Conservation (phyloP, 2,329 filamentous ascomycete species). For the Trichoderma afroharzianum region DNA sequence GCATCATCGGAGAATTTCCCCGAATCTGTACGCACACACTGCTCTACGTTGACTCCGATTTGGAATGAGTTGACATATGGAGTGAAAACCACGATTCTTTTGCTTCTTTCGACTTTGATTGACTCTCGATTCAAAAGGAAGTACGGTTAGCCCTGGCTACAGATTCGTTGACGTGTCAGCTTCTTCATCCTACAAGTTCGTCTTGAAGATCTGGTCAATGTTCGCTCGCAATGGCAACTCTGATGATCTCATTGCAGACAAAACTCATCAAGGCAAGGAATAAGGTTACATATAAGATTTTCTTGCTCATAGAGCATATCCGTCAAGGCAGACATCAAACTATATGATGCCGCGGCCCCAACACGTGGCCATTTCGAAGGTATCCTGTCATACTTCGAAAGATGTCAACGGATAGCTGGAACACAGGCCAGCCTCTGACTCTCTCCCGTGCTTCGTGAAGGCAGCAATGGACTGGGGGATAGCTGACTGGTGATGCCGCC, state of each 20-base stretch:
- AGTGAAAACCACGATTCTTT: not conserved
- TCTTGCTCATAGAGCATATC: not conserved
- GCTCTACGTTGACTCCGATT: not conserved
- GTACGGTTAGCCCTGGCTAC: not conserved
- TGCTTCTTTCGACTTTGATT: not conserved
- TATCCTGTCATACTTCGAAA: not conserved
- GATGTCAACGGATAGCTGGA: conserved; percentile 10
- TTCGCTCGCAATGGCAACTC: not conserved
- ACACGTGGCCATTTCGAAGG: conserved; percentile 14
- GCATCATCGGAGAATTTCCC: conserved; percentile 18
- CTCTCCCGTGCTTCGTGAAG: not conserved
- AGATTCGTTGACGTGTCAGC: not conserved
- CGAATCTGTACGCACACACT: conserved; percentile 5
- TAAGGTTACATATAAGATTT: not conserved
- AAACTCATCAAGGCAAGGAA: not conserved
- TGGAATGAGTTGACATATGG: not conserved
- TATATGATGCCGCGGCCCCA: not conserved
- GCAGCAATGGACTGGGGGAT: not conserved
- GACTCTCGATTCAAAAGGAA: not conserved
- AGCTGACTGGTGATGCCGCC: conserved; percentile 1
- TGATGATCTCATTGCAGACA: not conserved
- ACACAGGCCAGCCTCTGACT: not conserved
- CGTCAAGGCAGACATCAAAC: not conserved
- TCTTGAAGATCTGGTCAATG: not conserved
- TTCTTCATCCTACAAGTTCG: not conserved